A percentile compares a stretch with the other conserved stretches of the same genome.
phyloP scores from a whole-genome alignment of 257 asterid species.

The Euphrasia confusa region DNA sequence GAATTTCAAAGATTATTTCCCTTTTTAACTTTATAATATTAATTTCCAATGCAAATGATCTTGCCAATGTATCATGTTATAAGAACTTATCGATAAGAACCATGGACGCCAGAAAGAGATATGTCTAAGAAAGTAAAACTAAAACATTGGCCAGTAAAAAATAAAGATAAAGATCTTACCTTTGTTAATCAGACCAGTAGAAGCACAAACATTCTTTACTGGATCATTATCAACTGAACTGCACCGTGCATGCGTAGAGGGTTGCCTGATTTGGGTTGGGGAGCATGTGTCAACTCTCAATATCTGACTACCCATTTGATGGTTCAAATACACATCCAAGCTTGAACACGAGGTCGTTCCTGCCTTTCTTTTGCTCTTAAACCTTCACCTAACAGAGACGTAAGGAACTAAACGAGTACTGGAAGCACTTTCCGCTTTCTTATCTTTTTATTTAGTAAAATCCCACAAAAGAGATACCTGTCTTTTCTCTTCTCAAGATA shows the following conservation, averaged over 20 bases:
- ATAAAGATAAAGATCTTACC: slow-evolving; percentile 34
- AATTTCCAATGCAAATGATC: too few species aligned
- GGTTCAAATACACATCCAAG: slow-evolving; percentile 47
- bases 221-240: slow-evolving; percentile 46
- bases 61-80: too few species aligned
- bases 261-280: slow-evolving; percentile 43
- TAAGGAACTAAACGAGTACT: slow-evolving; percentile 44
- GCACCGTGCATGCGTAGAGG: slow-evolving; percentile 46
- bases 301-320: slow-evolving; percentile 41
- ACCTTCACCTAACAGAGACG: slow-evolving; percentile 86
- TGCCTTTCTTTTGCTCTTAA: slow-evolving; percentile 81
- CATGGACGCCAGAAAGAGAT: not conserved
- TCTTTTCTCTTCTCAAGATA: slow-evolving; percentile 93
- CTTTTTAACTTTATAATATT: too few species aligned
- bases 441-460: slow-evolving; percentile 26
- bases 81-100: too few species aligned
- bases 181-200: slow-evolving; percentile 44
- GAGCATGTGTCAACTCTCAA: slow-evolving; percentile 45
- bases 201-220: slow-evolving; percentile 35
- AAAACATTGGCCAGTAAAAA: not conserved
- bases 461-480: slow-evolving; percentile 54
- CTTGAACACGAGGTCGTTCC: slow-evolving; percentile 49
- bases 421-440: slow-evolving; percentile 27
- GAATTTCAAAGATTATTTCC: too few species aligned
- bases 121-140: not conserved